Evolutionary conservation across 1,139 yeast genomes (phyloP).

Genomic region (Taphrina sp.): DNA sequence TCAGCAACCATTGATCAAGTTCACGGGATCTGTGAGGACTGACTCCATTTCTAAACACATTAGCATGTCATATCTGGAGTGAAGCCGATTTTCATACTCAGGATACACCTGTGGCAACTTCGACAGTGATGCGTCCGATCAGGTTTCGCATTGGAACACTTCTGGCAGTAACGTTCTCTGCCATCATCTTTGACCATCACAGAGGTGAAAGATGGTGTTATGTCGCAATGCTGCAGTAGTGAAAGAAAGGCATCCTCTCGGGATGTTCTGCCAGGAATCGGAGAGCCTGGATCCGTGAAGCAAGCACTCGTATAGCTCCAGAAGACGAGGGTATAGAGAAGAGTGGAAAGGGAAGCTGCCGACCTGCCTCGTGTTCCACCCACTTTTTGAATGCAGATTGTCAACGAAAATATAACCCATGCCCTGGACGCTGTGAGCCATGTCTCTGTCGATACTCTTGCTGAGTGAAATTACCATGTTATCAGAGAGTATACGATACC

Average conservation of each 20-base stretch:
- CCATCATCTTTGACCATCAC: slow-evolving; percentile 35
- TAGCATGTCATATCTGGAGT: background rate
- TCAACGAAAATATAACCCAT: slow-evolving; percentile 18
- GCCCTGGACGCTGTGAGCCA: slow-evolving; percentile 12
- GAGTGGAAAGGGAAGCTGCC: background rate
- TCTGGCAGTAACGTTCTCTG: slow-evolving; percentile 31
- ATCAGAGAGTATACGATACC: slow-evolving; percentile 20
- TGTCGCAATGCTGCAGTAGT: slow-evolving; percentile 12
- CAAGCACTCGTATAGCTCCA: slow-evolving; percentile 33
- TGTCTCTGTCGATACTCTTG: background rate
- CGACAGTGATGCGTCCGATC: slow-evolving; percentile 35
- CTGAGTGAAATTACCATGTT: slow-evolving; percentile 11
- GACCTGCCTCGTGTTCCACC: slow-evolving; percentile 11
- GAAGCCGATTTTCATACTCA: slow-evolving; percentile 10
- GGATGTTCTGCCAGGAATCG: background rate
- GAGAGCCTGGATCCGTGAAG: slow-evolving; percentile 33
- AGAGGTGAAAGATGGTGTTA: slow-evolving; percentile 12
- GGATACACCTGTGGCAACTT: slow-evolving; percentile 30
- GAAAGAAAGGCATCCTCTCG: background rate
- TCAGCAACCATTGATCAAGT: background rate
- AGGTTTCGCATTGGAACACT: slow-evolving; percentile 32
- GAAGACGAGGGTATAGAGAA: slow-evolving; percentile 8
- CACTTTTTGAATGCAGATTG: slow-evolving; percentile 17
- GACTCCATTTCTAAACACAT: slow-evolving; percentile 31
- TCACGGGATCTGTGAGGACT: too few species aligned